Percentiles rank a stretch among this genome's conserved stretches.
Conservation (phyloP, 768 basidiomycete species). For the Termitomyces heimii region DNA sequence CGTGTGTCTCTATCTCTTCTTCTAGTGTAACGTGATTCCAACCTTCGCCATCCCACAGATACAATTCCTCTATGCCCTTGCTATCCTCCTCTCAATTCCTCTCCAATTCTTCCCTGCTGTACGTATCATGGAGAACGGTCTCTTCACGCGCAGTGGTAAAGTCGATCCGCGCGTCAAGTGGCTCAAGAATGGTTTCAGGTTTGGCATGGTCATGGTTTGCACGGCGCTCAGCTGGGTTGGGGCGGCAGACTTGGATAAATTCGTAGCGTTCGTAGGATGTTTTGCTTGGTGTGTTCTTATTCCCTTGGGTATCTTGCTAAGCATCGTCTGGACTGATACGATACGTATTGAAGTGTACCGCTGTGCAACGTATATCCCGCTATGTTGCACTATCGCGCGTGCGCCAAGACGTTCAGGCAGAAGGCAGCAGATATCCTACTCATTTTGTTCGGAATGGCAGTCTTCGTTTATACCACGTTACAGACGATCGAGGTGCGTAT, state of each 20-base stretch:
- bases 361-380: constrained; percentile 93
- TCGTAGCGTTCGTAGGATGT: constrained; percentile 88
- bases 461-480: constrained; percentile 71
- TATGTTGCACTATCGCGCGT: constrained; percentile 87
- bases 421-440: constrained; percentile 67
- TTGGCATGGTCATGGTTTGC: constrained; percentile 69
- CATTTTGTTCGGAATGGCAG: constrained; percentile 68
- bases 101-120: constrained; percentile 98
- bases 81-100: constrained; percentile 87
- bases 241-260: constrained; percentile 89
- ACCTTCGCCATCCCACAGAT: constrained; percentile 33
- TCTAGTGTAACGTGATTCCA: not conserved
- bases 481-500: constrained; percentile 67
- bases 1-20: constrained; percentile 35
- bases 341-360: constrained; percentile 56
- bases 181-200: constrained; percentile 91
- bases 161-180: constrained; percentile 79
- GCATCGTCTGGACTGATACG: not conserved
- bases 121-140: constrained; percentile 92
- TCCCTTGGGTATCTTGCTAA: not conserved
- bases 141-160: constrained; percentile 89
- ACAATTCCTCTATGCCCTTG: constrained; percentile 86
- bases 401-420: constrained; percentile 62
- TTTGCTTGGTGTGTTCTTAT: constrained; percentile 75
- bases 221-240: constrained; percentile 81